Conservation (phyloP, 306 rosid genomes). For the Vigna angularis region DNA sequence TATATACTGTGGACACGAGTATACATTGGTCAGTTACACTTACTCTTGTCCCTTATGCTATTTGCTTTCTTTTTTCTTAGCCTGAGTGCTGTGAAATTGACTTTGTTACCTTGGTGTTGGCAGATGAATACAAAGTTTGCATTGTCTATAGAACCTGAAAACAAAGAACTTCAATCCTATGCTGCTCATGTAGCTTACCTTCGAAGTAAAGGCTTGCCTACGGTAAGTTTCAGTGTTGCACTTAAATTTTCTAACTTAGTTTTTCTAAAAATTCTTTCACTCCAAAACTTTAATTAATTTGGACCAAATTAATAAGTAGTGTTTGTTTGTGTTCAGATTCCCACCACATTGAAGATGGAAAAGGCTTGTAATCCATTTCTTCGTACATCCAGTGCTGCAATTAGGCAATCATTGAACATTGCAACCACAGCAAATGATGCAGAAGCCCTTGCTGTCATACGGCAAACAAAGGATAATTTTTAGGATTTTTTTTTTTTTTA, state of each 20-base stretch:
- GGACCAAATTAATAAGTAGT: slow-evolving; percentile 4
- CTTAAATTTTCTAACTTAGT: background rate
- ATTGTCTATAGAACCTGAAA: slow-evolving; percentile 80
- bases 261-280: too few relatives aligned
- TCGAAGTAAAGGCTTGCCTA: slow-evolving; percentile 84
- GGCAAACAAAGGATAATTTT: slow-evolving; percentile 78
- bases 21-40: slow-evolving; percentile 74
- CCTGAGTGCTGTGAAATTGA: slow-evolving; percentile 37
- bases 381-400: slow-evolving; percentile 67
- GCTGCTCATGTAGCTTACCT: slow-evolving; percentile 71
- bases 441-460: slow-evolving; percentile 74
- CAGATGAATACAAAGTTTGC: slow-evolving; percentile 94
- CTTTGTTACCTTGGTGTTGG: slow-evolving; percentile 35
- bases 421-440: slow-evolving; percentile 69
- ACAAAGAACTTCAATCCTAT: slow-evolving; percentile 82
- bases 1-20: slow-evolving; percentile 90
- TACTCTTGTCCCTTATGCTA: slow-evolving; percentile 8
- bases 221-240: slow-evolving; percentile 55
- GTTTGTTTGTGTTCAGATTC: slow-evolving; percentile 58
- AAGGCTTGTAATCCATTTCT: slow-evolving; percentile 91
- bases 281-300: too few relatives aligned
- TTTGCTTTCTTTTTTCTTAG: slow-evolving; percentile 21
- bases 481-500: slow-evolving; percentile 37
- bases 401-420: slow-evolving; percentile 65
- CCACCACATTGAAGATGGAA: slow-evolving; percentile 72